Evolutionary conservation across 495 filamentous ascomycete species (phyloP).

Genomic region (Hypoxylon cercidicola): DNA sequence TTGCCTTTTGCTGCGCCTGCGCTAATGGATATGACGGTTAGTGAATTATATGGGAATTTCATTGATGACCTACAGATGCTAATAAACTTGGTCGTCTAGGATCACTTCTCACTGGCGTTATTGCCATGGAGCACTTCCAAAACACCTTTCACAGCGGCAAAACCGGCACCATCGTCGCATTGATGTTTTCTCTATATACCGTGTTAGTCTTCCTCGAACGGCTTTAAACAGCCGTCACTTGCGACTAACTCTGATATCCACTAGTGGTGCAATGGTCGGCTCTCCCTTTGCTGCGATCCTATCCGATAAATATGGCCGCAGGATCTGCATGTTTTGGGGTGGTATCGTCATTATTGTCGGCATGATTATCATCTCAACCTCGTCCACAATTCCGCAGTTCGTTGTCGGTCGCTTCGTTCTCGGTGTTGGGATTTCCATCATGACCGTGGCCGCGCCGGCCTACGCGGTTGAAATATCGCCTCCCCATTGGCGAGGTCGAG

Average conservation of each 20-base stretch:
- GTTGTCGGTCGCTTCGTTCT: slow-evolving; percentile 63
- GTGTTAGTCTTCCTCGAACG: slow-evolving; percentile 48
- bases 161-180: slow-evolving; percentile 49
- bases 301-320: slow-evolving; percentile 57
- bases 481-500: slow-evolving; percentile 61
- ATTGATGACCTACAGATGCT: slow-evolving; percentile 5
- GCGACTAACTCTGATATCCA: slow-evolving; percentile 7
- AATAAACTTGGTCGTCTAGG: slow-evolving; percentile 31
- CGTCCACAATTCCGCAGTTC: slow-evolving; percentile 53
- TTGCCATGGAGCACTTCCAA: slow-evolving; percentile 56
- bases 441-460: slow-evolving; percentile 59
- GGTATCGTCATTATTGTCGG: slow-evolving; percentile 62
- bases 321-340: slow-evolving; percentile 59
- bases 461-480: slow-evolving; percentile 60
- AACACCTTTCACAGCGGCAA: slow-evolving; percentile 48
- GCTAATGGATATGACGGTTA: slow-evolving; percentile 62
- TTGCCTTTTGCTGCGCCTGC: slow-evolving; percentile 62
- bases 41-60: not conserved
- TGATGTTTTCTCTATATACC: slow-evolving; percentile 61
- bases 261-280: slow-evolving; percentile 59
- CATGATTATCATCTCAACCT: slow-evolving; percentile 56
- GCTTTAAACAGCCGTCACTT: not conserved
- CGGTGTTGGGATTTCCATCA: slow-evolving; percentile 61
- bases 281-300: slow-evolving; percentile 56
- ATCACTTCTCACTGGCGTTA: slow-evolving; percentile 57